Evolutionary conservation across 176 grass and related monocot genomes (phyloP), one percentile per base, ranked within the genome.

Genomic region (Urochloa ruziziensis): DNA sequence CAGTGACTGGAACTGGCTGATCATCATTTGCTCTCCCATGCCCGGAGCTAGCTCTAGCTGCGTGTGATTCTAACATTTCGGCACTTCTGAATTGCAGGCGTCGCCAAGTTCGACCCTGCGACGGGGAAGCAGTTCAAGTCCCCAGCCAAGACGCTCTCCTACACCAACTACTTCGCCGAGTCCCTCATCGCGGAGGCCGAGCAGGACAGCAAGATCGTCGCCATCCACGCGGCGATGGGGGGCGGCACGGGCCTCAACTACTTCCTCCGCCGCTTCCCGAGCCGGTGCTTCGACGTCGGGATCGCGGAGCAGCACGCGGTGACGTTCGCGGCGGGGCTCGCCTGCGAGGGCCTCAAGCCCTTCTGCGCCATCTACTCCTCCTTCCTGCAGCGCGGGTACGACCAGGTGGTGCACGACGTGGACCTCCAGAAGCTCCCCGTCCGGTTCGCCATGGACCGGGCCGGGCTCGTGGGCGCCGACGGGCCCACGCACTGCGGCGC

Each of bases 241-340:
- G 96, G 96, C 58, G 96, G 93, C 81, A 98, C 96, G 16, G 93
- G 96, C 27, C 93, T 98, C 48, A 98, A 98, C 80, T 89, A 98
- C 80, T 98, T 98, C 82, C 93, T 92, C 40, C 93, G 96, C 40
- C 96, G 93, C 35, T 98, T 98, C 91, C 96, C 96, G 7, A 90
- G 63, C 44, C 82, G 93, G 27, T 98, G 96, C 83, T 98, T 98
- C 42, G 96, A 98, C 77, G 96, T 98, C 7, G 96, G 96, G 34
- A 98, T 98, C 80, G 96, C 96, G 10, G 96, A 98, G 87, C 96
- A 98, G 82, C 96, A 98, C 78, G 96, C 93, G 40, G 96, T 98
- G 4, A 98, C 96, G 36, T 98, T 98, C 85, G 96, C 96, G 1
- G 96, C 96, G 28, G 96, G 96, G 21, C 70, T 98, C 10, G 96